Evolutionary conservation across 1,139 yeast species (phyloP).

Genomic region (Suhomyces wounanorum): DNA sequence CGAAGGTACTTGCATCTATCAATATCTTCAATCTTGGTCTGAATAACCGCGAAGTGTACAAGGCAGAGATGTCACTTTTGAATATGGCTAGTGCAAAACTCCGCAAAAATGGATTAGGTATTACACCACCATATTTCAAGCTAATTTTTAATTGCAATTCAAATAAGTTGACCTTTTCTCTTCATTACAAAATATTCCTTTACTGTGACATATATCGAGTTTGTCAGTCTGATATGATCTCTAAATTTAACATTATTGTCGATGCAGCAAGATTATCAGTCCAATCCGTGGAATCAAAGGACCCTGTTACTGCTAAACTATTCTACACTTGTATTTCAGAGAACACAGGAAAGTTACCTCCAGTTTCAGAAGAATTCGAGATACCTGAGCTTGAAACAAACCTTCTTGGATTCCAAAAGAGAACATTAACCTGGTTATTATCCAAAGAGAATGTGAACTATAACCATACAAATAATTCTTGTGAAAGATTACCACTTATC

Average conservation of each 20-base stretch:
- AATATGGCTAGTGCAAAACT: slow-evolving; percentile 14
- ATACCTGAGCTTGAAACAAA: slow-evolving; percentile 53
- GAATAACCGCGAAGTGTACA: neutral
- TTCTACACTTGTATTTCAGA: slow-evolving; percentile 42
- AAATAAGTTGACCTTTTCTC: slow-evolving; percentile 8
- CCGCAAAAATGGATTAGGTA: slow-evolving; percentile 13
- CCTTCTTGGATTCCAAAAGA: slow-evolving; percentile 59
- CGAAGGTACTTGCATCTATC: slow-evolving; percentile 9
- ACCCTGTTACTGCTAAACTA: slow-evolving; percentile 13
- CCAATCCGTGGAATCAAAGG: neutral
- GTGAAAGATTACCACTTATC: slow-evolving; percentile 22
- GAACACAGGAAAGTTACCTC: slow-evolving; percentile 29
- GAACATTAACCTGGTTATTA: slow-evolving; percentile 67
- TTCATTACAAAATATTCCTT: slow-evolving; percentile 11
- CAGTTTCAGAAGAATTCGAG: slow-evolving; percentile 26
- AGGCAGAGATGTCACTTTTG: slow-evolving; percentile 13
- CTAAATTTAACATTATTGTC: slow-evolving; percentile 8
- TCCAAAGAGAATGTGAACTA: slow-evolving; percentile 56
- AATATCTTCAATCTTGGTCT: slow-evolving; percentile 1
- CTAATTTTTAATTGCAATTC: slow-evolving; percentile 7
- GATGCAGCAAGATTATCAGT: neutral
- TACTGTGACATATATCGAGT: slow-evolving; percentile 15
- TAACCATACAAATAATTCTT: slow-evolving; percentile 28
- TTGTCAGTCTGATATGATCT: slow-evolving; percentile 16
- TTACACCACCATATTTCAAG: slow-evolving; percentile 12